These are phyloP conservation scores for Fusarium haematococcum DNA, from an alignment of 2,329 filamentous ascomycete species.

Conservation along the genomic window DNA sequence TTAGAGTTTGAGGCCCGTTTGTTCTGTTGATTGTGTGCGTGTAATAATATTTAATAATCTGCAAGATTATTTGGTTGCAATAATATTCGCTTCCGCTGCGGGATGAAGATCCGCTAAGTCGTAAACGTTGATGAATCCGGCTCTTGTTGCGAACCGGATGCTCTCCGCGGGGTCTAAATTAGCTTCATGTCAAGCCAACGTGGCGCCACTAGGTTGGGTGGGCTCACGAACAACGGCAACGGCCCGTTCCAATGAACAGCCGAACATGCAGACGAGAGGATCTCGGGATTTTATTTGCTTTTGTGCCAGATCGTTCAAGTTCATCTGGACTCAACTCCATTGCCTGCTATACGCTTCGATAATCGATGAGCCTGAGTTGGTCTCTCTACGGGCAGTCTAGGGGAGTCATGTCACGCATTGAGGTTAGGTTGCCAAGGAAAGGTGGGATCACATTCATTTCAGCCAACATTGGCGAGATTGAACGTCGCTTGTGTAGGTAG, in stretches of 20 bases:
- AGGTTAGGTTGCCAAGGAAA: too few species aligned
- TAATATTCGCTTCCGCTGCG: background rate
- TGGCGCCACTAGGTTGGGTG: background rate
- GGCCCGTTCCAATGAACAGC: background rate
- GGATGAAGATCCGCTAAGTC: background rate
- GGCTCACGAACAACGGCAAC: background rate
- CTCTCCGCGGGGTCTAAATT: background rate
- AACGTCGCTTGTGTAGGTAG: too few species aligned
- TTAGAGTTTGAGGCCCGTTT: background rate
- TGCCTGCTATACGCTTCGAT: background rate
- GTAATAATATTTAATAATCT: background rate
- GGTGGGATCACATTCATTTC: too few species aligned
- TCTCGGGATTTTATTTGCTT: background rate
- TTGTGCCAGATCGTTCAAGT: background rate
- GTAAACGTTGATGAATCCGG: background rate
- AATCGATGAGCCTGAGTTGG: background rate
- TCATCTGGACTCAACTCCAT: background rate
- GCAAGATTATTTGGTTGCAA: background rate
- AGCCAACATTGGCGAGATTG: too few species aligned
- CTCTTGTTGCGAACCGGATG: background rate
- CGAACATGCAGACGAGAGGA: background rate
- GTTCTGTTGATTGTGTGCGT: background rate
- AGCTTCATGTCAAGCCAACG: background rate
- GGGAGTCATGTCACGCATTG: too few species aligned
- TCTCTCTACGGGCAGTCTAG: background rate